Percentiles rank a stretch among this genome's conserved stretches.
phyloP scores from a whole-genome alignment of 2,329 filamentous ascomycete genomes.

The Hypocrella siamensis region DNA sequence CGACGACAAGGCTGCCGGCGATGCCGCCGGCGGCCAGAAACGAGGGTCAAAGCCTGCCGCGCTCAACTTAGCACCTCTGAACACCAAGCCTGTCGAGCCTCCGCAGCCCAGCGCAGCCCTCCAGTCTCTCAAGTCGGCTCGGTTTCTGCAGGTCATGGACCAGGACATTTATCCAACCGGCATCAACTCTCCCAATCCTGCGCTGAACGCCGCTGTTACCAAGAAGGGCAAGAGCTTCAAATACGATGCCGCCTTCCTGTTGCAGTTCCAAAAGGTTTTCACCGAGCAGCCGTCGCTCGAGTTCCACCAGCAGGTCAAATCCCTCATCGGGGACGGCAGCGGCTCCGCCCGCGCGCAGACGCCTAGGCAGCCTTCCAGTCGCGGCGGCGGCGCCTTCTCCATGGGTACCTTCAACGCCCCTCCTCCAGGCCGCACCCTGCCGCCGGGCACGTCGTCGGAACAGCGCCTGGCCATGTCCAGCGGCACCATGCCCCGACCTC shows the following conservation, averaged over 20 bases:
- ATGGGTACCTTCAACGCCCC: conserved; percentile 57
- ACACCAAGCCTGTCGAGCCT: conserved; percentile 74
- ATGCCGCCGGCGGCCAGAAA: conserved; percentile 36
- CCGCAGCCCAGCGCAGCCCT: conserved; percentile 88
- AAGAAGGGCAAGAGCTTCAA: conserved; percentile 77
- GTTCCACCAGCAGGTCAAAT: conserved; percentile 84
- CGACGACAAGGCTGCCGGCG: conserved; percentile 26
- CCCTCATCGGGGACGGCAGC: conserved; percentile 61
- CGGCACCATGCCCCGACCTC: conserved; percentile 29
- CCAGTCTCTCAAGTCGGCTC: conserved; percentile 80
- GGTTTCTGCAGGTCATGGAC: conserved; percentile 68
- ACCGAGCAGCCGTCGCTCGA: conserved; percentile 91
- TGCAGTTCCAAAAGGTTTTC: conserved; percentile 93
- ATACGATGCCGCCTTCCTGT: conserved; percentile 87
- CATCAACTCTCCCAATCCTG: conserved; percentile 80
- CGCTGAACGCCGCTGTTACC: conserved; percentile 64
- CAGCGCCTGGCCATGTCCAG: conserved; percentile 56
- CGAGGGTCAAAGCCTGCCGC: conserved; percentile 61
- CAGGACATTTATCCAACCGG: conserved; percentile 70
- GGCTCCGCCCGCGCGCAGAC: conserved; percentile 45
- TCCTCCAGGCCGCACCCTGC: conserved; percentile 39
- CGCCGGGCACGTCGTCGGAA: conserved; percentile 61
- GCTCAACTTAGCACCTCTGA: conserved; percentile 71
- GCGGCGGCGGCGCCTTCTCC: conserved; percentile 31
- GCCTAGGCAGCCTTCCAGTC: conserved; percentile 37